Conservation (phyloP, 139 green algal genomes). For the Micromonas pusilla region DNA sequence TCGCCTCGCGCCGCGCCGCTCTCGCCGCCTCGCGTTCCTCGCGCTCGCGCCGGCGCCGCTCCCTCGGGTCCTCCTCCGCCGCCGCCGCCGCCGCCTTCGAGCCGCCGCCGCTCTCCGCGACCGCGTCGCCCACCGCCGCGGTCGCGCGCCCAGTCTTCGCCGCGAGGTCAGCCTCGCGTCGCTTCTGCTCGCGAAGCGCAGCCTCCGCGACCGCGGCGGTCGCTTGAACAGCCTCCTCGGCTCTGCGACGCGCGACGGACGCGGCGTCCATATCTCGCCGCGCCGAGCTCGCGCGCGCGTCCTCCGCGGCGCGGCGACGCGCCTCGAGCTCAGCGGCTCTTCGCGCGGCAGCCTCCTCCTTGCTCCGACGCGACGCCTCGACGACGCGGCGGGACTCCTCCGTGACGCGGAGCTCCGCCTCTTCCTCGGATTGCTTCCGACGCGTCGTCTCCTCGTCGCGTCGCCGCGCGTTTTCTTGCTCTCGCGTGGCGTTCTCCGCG, state of each 20-base stretch:
- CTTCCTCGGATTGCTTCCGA: neutral
- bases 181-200: neutral
- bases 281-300: neutral
- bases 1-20: too few relatives aligned
- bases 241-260: too few relatives aligned
- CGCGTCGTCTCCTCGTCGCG: neutral
- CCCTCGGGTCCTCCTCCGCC: neutral
- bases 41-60: too few relatives aligned
- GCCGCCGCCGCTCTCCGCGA: neutral
- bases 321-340: neutral
- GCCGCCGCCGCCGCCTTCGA: neutral
- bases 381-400: neutral
- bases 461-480: constrained; percentile 1
- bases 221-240: too few relatives aligned
- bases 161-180: neutral
- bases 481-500: neutral
- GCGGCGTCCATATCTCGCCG: neutral
- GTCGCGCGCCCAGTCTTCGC: neutral
- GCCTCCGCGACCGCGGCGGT: neutral
- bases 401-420: neutral
- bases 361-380: neutral
- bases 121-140: constrained; percentile 10
- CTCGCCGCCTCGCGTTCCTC: too few relatives aligned
- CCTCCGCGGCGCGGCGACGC: neutral
- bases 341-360: neutral